phyloP scores from a whole-genome alignment of 345 rosid species.

The Gossypium anomalum region DNA sequence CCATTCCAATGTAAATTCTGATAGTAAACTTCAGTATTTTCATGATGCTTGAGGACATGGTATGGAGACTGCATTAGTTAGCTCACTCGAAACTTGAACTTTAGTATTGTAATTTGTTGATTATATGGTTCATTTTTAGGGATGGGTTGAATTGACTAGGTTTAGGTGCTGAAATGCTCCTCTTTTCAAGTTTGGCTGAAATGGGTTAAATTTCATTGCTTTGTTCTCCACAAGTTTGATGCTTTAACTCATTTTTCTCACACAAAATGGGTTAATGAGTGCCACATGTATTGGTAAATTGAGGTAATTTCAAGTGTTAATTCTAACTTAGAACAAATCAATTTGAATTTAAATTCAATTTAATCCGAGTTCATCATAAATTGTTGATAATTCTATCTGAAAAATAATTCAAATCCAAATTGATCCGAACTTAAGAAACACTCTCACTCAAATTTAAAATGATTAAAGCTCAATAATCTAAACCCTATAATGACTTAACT shows the following conservation, averaged over 20 bases:
- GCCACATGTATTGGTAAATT: too few species aligned
- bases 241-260: background rate
- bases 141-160: background rate
- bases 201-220: background rate
- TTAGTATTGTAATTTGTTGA: slow-evolving; percentile 9
- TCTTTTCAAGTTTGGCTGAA: background rate
- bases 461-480: too few species aligned
- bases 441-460: too few species aligned
- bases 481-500: too few species aligned
- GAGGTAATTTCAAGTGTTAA: too few species aligned
- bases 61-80: slow-evolving; percentile 10
- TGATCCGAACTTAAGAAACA: too few species aligned
- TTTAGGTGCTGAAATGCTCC: background rate
- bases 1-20: too few species aligned
- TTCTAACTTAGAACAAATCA: too few species aligned
- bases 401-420: too few species aligned
- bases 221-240: background rate
- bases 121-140: background rate
- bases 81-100: slow-evolving; percentile 20
- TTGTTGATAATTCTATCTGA: too few species aligned
- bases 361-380: too few species aligned
- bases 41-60: slow-evolving; percentile 17
- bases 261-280: background rate
- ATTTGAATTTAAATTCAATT: too few species aligned
- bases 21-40: background rate